A percentile compares a stretch with the other conserved stretches of the same genome.
Conservation (phyloP, 768 basidiomycete genomes). For the Suillus brevipes region DNA sequence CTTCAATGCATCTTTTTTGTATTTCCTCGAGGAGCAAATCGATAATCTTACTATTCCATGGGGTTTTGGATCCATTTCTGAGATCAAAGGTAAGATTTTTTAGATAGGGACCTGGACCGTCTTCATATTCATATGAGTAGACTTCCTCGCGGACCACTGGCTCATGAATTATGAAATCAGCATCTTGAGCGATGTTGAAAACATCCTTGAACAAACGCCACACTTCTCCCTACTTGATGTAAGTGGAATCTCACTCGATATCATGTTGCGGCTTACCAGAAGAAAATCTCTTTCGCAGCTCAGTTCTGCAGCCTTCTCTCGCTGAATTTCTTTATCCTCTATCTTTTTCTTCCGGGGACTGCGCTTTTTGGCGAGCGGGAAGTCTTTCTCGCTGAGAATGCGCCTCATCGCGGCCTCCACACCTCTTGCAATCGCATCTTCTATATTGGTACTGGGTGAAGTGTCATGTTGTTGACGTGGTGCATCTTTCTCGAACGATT, state of each 20-base stretch:
- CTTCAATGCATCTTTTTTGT: background rate
- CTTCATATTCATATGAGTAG: slow-evolving; percentile 10
- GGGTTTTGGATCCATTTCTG: background rate
- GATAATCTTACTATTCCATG: too few species aligned
- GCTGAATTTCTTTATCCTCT: background rate
- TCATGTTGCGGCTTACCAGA: slow-evolving; percentile 3
- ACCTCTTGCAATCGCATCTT: background rate
- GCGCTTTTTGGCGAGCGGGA: background rate
- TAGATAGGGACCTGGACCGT: slow-evolving; percentile 9
- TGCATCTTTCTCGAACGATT: background rate
- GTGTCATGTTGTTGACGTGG: background rate
- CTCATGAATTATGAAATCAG: slow-evolving; percentile 7
- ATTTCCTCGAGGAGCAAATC: too few species aligned
- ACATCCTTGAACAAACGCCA: slow-evolving; percentile 9
- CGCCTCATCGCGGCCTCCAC: too few species aligned
- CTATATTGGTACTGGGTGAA: background rate
- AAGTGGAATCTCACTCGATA: background rate
- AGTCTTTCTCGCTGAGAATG: background rate
- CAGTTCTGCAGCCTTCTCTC: background rate
- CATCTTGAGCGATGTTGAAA: slow-evolving; percentile 10
- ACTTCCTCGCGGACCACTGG: slow-evolving; percentile 2
- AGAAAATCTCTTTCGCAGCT: slow-evolving; percentile 7
- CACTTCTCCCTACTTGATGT: background rate
- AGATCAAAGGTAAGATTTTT: background rate
- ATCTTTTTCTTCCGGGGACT: background rate